Evolutionary conservation across 192 early-diverging fungal species (phyloP), one percentile per base, ranked within the genome.

Genomic region (Coemansia sp.): DNA sequence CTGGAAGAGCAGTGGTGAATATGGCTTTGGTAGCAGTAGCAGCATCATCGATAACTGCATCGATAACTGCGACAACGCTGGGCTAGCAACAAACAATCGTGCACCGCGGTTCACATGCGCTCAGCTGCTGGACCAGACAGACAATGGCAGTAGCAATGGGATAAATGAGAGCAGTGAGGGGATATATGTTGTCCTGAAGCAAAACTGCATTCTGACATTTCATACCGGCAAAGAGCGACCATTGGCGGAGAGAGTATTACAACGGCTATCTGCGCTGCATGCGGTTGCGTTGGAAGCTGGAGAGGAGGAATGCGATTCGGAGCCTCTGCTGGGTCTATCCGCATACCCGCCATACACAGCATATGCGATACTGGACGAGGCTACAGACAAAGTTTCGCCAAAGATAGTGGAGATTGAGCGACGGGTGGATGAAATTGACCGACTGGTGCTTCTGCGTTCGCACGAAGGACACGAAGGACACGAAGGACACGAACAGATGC

Each of bases 341-440:
- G 64, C 71, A 13, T 82, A 69, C n/a, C 66, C 84, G 68, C 93
- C 96, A 65, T 98, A 95, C 90, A 90, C 97, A 58, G 93, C 89
- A 69, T 98, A 98, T 66, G 95, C 95, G 0, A 65, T 98, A 8
- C 80, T 98, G 62, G 97, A 98, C 76, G 93, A 95, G 66, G 89
- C 96, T 41, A 93, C 93, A 0, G 94, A 98, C 73, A 87, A 87
- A 12, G 92, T 98, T 70, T 89, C 90, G 59, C 94, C 96, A 19
- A 77, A 92, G 11, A 88, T 99, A 26, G 73, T 86, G 21, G 83
- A 87, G 19, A 92, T 99, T 69, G 97, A 99, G 77, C 86, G 89
- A 21, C 93, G 96, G 71, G 97, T 99, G 5, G 94, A 97, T 65
- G 88, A 91, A 0, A 95, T 99, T 65, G 96, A 99, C 71, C 94